Evolutionary conservation across 23 red algal genomes (phyloP).

Genomic region (Gracilaria vermiculophylla): DNA sequence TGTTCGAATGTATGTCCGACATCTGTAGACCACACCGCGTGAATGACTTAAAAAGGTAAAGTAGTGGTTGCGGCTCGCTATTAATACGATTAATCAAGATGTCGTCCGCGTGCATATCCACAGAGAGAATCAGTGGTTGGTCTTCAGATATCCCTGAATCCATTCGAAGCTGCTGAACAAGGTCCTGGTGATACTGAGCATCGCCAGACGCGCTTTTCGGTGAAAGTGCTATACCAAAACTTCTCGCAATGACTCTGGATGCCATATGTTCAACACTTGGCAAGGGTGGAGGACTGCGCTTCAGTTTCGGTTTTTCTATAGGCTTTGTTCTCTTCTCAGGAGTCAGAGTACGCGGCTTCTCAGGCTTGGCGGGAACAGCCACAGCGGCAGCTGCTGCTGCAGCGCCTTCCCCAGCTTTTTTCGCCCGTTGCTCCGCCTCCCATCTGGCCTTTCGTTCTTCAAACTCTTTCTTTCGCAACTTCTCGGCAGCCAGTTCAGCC

Average conservation of each 20-base stretch:
- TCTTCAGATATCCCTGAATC: constrained; percentile 25
- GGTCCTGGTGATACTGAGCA: not conserved
- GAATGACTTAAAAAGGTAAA: constrained; percentile 40
- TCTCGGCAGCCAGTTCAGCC: constrained; percentile 46
- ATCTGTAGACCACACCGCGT: constrained; percentile 45
- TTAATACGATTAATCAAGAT: constrained; percentile 62
- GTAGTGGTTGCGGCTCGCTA: not conserved
- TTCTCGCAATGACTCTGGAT: constrained; percentile 8
- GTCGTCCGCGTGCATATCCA: constrained; percentile 57
- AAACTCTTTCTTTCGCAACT: constrained; percentile 31
- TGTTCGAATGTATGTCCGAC: constrained; percentile 55
- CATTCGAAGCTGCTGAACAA: constrained; percentile 16
- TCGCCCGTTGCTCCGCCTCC: constrained; percentile 33
- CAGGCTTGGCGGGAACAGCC: not conserved
- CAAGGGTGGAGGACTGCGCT: constrained; percentile 1
- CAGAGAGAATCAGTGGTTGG: constrained; percentile 13
- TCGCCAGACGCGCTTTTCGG: constrained; percentile 4
- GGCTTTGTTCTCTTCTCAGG: not conserved
- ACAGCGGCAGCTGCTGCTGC: not conserved
- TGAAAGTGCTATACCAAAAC: constrained; percentile 29
- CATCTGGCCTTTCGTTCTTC: constrained; percentile 54
- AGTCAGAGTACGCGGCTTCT: not conserved
- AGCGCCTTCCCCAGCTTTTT: not conserved
- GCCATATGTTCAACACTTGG: constrained; percentile 25
- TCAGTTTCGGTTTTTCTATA: not conserved